These are phyloP conservation scores for Colletotrichum tropicale DNA, from an alignment of 2,329 filamentous ascomycete genomes.

Conservation along the genomic window DNA sequence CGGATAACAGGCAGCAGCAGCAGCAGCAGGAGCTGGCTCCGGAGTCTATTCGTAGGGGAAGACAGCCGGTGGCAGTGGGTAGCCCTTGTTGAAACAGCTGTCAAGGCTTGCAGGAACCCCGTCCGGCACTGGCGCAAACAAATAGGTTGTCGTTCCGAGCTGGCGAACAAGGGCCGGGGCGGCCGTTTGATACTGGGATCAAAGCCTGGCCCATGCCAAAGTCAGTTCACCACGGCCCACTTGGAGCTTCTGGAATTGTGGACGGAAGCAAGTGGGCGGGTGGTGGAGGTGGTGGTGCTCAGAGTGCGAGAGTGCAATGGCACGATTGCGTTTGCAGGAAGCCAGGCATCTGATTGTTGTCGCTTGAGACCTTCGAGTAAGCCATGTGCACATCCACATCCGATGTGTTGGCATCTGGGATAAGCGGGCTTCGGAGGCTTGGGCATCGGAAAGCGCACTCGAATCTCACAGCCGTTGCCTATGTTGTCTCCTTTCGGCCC, in stretches of 20 bases:
- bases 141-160: constrained; percentile 5
- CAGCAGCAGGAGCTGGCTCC: not conserved
- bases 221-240: not conserved
- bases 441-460: not conserved
- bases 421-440: not conserved
- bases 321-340: not conserved
- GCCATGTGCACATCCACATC: not conserved
- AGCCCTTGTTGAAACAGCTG: not conserved
- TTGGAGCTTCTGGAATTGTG: not conserved
- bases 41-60: not conserved
- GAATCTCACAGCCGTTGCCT: not conserved
- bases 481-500: constrained; percentile 6
- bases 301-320: not conserved
- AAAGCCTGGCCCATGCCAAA: not conserved
- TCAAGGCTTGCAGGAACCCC: constrained; percentile 1
- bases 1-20: not conserved
- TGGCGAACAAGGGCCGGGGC: not conserved
- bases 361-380: not conserved
- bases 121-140: constrained; percentile 3
- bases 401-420: not conserved
- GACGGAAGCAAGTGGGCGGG: not conserved
- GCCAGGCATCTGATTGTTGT: not conserved
- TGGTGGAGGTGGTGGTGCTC: not conserved
- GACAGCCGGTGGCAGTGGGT: not conserved
- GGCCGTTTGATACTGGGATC: not conserved